Conservation (phyloP, 1,139 yeast genomes). For the Candida sanyaensis region DNA sequence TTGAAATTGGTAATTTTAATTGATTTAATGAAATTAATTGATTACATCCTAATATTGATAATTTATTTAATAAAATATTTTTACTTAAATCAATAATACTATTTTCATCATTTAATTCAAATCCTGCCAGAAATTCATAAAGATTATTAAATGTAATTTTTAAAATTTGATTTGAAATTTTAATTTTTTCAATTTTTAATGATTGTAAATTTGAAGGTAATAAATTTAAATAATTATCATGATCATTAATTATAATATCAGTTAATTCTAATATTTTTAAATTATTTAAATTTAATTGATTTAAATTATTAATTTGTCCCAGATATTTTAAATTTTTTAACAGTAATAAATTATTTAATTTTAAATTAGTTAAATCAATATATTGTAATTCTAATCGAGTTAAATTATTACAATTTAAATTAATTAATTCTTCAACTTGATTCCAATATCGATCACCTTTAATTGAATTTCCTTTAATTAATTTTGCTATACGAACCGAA, state of each 20-base stretch:
- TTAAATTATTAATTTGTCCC: background rate
- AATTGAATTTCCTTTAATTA: background rate
- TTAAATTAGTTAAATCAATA: background rate
- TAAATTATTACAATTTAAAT: background rate
- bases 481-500: background rate
- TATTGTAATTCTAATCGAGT: background rate
- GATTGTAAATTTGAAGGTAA: background rate
- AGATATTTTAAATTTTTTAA: background rate
- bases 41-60: slow-evolving; percentile 1
- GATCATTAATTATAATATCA: background rate
- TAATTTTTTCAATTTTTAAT: background rate
- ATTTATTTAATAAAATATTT: background rate
- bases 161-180: background rate
- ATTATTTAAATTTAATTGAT: background rate
- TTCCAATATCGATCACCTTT: background rate
- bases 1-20: slow-evolving; percentile 3
- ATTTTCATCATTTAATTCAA: background rate
- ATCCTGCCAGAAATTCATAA: slow-evolving; percentile 3
- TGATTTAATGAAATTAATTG: slow-evolving; percentile 4
- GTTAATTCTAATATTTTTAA: background rate
- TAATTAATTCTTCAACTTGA: background rate
- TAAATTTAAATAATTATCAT: background rate
- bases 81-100: background rate
- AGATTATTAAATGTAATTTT: background rate
- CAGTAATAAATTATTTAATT: background rate